Evolutionary conservation across 2,329 filamentous ascomycete species (phyloP).

Genomic region (Fusarium sp.): DNA sequence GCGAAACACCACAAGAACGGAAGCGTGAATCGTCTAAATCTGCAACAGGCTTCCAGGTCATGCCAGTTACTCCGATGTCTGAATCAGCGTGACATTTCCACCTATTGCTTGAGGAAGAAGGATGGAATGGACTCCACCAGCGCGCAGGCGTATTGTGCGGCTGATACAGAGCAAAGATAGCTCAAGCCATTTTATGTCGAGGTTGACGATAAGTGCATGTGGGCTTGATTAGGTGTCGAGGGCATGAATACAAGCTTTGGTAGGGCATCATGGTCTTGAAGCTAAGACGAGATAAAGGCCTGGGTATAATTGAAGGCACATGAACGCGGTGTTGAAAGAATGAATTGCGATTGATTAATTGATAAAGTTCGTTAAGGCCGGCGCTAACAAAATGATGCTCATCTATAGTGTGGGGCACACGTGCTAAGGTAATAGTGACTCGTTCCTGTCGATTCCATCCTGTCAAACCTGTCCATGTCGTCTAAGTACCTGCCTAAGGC

Average conservation of each 20-base stretch:
- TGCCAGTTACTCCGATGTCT: slow-evolving; percentile 17
- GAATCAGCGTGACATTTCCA: slow-evolving; percentile 22
- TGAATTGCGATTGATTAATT: background rate
- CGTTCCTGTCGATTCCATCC: slow-evolving; percentile 18
- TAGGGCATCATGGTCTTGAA: background rate
- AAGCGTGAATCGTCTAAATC: slow-evolving; percentile 22
- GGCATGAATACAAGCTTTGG: background rate
- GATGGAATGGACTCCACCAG: slow-evolving; percentile 37
- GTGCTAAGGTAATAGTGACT: slow-evolving; percentile 24
- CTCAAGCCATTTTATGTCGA: slow-evolving; percentile 5
- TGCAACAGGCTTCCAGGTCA: slow-evolving; percentile 34
- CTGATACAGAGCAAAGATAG: slow-evolving; percentile 27
- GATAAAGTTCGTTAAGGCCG: slow-evolving; percentile 4
- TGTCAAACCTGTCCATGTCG: background rate
- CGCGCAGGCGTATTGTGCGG: slow-evolving; percentile 18
- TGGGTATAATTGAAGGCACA: background rate
- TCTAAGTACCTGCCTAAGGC: background rate
- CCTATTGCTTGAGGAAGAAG: slow-evolving; percentile 17
- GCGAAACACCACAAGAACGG: background rate
- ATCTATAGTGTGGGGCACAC: slow-evolving; percentile 28
- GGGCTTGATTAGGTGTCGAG: background rate
- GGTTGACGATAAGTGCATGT: background rate
- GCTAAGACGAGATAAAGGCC: background rate
- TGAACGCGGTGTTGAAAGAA: background rate
- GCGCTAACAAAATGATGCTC: slow-evolving; percentile 1